Base-by-base conservation (phyloP, 805 yeast species). In the Candida endomychidarum region DNA sequence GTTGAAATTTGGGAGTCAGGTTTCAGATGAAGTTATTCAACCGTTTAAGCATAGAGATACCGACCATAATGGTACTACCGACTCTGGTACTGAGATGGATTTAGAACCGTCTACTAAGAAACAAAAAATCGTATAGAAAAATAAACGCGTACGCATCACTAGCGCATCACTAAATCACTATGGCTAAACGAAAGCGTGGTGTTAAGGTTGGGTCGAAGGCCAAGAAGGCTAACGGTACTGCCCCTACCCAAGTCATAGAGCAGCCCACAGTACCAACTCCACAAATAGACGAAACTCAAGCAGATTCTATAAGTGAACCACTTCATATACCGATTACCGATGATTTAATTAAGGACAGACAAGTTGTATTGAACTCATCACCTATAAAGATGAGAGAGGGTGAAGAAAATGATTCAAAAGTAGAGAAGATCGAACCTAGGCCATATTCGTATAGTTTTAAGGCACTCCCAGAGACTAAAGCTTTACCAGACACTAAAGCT, bases 1-100 rank as follows among this genome's bases (percentile, higher is more conserved):
- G 67, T 48, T 63, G 16, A 38, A 50, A 35, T 56, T 59, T 49
- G 66, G 56, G 9, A 11, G 34, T 8, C 14, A 21, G 23, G 27
- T 37, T 8, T 26, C 12, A 6, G 31, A 35, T 25, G 32, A 26
- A 4, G 10, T 24, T 4, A 35, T 35, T 8, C n/a, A n/a, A n/a
- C n/a, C n/a, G n/a, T n/a, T n/a, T n/a, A n/a, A n/a, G n/a, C n/a
- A n/a, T n/a, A n/a, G n/a, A n/a, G n/a, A n/a, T n/a, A n/a, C n/a
- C n/a, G n/a, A n/a, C n/a, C n/a, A n/a, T n/a, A n/a, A n/a, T n/a
- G n/a, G n/a, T n/a, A n/a, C n/a, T n/a, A n/a, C n/a, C n/a, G n/a
- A n/a, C n/a, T n/a, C n/a, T n/a, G n/a, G n/a, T n/a, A n/a, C n/a
- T n/a, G n/a, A n/a, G n/a, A n/a, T n/a, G n/a, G n/a, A n/a, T n/a